These are phyloP conservation scores for Rutstroemia sp. DNA, from an alignment of 2,329 filamentous ascomycete genomes.

Conservation along the genomic window DNA sequence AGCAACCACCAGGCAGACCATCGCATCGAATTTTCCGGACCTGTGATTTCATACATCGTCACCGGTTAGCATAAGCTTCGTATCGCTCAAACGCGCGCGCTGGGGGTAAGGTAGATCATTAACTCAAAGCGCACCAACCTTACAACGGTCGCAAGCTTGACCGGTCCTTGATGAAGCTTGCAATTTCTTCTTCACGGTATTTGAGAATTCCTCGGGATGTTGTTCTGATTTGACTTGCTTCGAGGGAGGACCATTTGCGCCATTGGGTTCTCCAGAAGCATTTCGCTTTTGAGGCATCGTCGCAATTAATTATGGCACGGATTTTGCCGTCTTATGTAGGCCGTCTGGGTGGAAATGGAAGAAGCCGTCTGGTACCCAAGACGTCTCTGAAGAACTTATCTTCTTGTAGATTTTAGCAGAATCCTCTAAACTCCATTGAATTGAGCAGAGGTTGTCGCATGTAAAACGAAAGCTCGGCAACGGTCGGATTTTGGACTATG, in stretches of 20 bases:
- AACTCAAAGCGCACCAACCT: conserved; percentile 43
- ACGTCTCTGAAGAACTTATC: conserved; percentile 10
- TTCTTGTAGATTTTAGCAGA: not conserved
- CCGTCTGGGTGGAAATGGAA: conserved; percentile 15
- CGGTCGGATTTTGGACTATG: no score
- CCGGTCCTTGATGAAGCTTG: conserved; percentile 57
- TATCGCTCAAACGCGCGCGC: not conserved
- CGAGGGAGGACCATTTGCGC: conserved; percentile 13
- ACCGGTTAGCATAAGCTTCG: not conserved
- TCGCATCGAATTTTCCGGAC: conserved; percentile 85
- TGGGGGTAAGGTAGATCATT: no score
- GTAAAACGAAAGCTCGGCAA: no score
- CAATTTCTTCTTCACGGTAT: conserved; percentile 44
- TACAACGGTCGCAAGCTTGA: conserved; percentile 84
- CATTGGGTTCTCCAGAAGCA: conserved; percentile 12
- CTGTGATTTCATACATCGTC: conserved; percentile 34
- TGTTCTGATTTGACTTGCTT: conserved; percentile 26
- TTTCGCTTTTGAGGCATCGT: conserved; percentile 19
- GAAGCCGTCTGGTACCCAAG: conserved; percentile 17
- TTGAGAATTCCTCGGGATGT: conserved; percentile 29
- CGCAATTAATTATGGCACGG: not conserved
- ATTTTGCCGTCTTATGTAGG: conserved; percentile 8
- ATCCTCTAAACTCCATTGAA: not conserved
- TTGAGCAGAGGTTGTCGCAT: no score
- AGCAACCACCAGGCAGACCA: conserved; percentile 71